Evolutionary conservation across 1,139 yeast species (phyloP), one percentile per base, ranked within the genome.

Genomic region (Magnusiomyces clavatus): DNA sequence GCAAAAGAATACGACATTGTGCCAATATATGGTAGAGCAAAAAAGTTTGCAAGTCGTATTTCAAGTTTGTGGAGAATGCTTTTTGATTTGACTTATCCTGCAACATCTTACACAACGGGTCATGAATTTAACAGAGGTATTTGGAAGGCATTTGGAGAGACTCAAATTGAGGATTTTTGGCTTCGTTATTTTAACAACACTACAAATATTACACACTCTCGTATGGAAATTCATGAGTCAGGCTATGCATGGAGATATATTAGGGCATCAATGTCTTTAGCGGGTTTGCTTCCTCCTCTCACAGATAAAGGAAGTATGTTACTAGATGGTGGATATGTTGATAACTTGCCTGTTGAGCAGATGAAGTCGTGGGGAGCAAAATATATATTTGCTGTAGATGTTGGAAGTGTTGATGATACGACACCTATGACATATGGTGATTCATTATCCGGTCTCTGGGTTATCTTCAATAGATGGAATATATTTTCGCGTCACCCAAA

Each of bases 161-260:
- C 83, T 20, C 84, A 96, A 61, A 87, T 92, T 58, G 98, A 92
- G 64, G 98, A 92, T 65, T 90, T 92, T 66, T 92, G 98, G 98
- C 77, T 92, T 54, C 81, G 78, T 56, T 92, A 81, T 64, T 92
- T 80, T 64, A 82, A 94, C 63, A 92, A 92, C 64, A 87, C 97
- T 0, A 92, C 98, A n/a, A 92, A 92, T 64, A 87, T 92, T 54
- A 92, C 98, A 2, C 88, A 89, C 59, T 90, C 97, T 0, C 80
- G 90, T 17, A 94, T 92, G 95, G 98, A 92, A 60, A 81, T 90
- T 39, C 98, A 92, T 65, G 82, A 86, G 29, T 77, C 83, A 39
- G 98, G 98, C 1, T 87, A 86, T 64, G 90, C 96, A 29, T 92
- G 98, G 98, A 74, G 97, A 57, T 92, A 86, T 61, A 85, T 92